phyloP scores from a whole-genome alignment of 306 rosid genomes.

The Cicer pinnatifidum region DNA sequence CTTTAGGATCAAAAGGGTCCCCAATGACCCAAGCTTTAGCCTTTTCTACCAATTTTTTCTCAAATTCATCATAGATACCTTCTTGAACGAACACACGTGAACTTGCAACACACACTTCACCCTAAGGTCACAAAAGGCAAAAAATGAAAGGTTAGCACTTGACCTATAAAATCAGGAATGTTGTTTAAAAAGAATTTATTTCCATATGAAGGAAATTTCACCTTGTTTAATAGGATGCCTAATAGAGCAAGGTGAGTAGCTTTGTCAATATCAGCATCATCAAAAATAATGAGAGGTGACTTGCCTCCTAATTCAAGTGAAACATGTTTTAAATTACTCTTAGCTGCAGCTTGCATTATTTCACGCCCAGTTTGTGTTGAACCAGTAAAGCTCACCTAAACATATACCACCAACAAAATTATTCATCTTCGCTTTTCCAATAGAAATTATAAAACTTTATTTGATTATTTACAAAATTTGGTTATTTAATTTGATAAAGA shows the following conservation, averaged over 20 bases:
- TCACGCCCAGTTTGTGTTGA: constrained; percentile 71
- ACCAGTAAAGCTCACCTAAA: constrained; percentile 82
- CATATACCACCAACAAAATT: neutral
- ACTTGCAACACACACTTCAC: constrained; percentile 73
- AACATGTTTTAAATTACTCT: constrained; percentile 71
- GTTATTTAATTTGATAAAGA: too few relatives aligned
- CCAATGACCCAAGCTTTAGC: constrained; percentile 72
- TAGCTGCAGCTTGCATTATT: constrained; percentile 78
- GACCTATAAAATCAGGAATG: neutral
- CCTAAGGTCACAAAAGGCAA: constrained; percentile 47
- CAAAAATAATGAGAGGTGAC: constrained; percentile 81
- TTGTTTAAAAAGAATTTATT: neutral
- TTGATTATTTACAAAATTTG: too few relatives aligned
- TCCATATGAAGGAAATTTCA: constrained; percentile 19
- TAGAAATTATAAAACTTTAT: too few relatives aligned
- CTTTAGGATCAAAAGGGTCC: constrained; percentile 83
- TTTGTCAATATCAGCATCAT: constrained; percentile 73
- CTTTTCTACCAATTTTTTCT: constrained; percentile 61
- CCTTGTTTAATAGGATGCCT: constrained; percentile 73
- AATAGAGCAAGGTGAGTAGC: constrained; percentile 71
- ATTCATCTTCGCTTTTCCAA: too few relatives aligned
- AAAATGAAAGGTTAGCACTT: neutral
- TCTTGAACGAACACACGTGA: constrained; percentile 81
- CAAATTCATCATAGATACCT: constrained; percentile 76
- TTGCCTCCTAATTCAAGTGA: constrained; percentile 89